Evolutionary conservation across 805 yeast genomes (phyloP).

Genomic region (Kuraishia capsulata): DNA sequence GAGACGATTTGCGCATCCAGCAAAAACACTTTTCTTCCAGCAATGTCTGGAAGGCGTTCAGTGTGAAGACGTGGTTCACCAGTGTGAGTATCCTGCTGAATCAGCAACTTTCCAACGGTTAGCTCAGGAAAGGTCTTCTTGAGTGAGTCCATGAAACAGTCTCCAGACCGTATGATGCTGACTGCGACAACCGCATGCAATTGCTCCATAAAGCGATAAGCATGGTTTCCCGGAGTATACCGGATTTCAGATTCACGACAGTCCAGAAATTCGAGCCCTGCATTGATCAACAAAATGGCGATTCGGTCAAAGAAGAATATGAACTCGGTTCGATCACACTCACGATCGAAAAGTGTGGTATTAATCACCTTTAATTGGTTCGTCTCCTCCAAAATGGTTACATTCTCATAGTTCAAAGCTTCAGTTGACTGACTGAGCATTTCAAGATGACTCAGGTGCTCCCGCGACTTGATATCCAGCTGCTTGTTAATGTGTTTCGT

Average conservation of each 20-base stretch:
- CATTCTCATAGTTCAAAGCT: conserved; percentile 17
- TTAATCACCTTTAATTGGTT: conserved; percentile 68
- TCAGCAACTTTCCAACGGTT: conserved; percentile 71
- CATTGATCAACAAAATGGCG: conserved; percentile 59
- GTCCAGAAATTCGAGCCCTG: conserved; percentile 53
- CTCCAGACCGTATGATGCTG: conserved; percentile 84
- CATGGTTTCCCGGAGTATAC: conserved; percentile 21
- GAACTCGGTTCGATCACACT: conserved; percentile 63
- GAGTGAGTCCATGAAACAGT: conserved; percentile 76
- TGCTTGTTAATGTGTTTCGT: conserved; percentile 74
- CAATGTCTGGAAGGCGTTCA: conserved; percentile 51
- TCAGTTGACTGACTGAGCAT: conserved; percentile 1
- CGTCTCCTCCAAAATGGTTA: conserved; percentile 33
- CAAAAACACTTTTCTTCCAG: conserved; percentile 41
- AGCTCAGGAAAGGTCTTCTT: conserved; percentile 72
- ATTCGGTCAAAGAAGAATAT: conserved; percentile 80
- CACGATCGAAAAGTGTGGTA: conserved; percentile 53
- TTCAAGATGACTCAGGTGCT: conserved; percentile 54
- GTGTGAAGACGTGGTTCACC: conserved; percentile 93
- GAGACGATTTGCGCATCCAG: conserved; percentile 85
- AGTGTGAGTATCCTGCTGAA: conserved; percentile 79
- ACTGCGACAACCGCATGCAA: conserved; percentile 56
- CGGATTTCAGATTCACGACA: neutral
- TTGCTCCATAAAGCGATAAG: conserved; percentile 21
- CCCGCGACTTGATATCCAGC: conserved; percentile 50